Percentiles rank a stretch among this genome's conserved stretches.
Conservation (phyloP, 1,139 yeast species). For the Geotrichum reessii region DNA sequence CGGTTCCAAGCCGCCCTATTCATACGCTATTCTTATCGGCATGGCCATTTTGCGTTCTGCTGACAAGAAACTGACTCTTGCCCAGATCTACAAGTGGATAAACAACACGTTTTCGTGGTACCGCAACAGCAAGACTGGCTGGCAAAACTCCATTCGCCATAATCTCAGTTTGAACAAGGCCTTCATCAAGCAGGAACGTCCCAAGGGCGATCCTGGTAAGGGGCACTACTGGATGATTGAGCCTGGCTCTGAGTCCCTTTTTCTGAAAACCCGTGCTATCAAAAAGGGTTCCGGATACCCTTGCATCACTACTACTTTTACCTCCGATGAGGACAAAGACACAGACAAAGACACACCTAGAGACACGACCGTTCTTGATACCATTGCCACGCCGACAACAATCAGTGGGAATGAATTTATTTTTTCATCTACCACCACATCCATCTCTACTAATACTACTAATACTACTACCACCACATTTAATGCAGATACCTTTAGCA, state of each 20-base stretch:
- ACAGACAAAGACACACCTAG: background rate
- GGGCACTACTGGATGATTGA: slow-evolving; percentile 96
- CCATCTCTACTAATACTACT: too few relatives aligned
- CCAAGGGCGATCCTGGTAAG: slow-evolving; percentile 78
- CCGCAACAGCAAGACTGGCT: slow-evolving; percentile 74
- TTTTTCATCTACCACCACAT: background rate
- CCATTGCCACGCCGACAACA: too few relatives aligned
- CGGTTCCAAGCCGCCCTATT: slow-evolving; percentile 77
- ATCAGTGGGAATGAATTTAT: too few relatives aligned
- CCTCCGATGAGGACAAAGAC: slow-evolving; percentile 2
- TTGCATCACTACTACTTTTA: slow-evolving; percentile 6
- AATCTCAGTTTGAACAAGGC: slow-evolving; percentile 81
- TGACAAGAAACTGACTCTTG: slow-evolving; percentile 70
- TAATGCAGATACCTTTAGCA: background rate
- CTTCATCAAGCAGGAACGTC: slow-evolving; percentile 82
- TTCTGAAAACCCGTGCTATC: slow-evolving; percentile 46
- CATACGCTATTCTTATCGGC: slow-evolving; percentile 91
- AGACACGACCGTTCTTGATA: background rate
- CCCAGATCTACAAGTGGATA: slow-evolving; percentile 93
- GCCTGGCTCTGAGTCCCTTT: slow-evolving; percentile 74
- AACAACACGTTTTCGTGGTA: slow-evolving; percentile 81
- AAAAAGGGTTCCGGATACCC: slow-evolving; percentile 15
- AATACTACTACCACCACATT: background rate
- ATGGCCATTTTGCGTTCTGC: slow-evolving; percentile 88
- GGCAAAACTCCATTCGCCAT: slow-evolving; percentile 91